Base-by-base conservation (phyloP, 2,329 filamentous ascomycete species). In the Talaromyces sp. region DNA sequence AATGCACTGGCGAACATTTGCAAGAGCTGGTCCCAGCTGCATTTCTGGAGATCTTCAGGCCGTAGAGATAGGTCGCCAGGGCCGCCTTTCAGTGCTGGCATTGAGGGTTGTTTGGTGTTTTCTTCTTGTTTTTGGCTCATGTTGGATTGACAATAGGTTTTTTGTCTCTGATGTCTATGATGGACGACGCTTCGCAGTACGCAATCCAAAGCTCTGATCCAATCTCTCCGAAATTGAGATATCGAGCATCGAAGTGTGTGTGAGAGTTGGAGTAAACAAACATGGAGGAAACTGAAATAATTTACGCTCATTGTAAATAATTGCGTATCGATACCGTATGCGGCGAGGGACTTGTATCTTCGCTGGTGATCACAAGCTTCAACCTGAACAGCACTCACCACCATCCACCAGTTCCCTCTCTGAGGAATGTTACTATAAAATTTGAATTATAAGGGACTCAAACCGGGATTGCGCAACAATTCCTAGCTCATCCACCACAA, bases 11-110 rank as follows among this genome's bases (percentile, higher is more conserved):
- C 80, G 65, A 91, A 96, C 41, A 84, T 83, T 1, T 77, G 69
- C 70, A 91, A 81, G 33, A 96, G 86, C n/a, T 87, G 81, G 2
- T 86, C 78, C 91, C 91, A 96, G 48, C 40, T 57, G 35, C 58
- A 60, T 37, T 57, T 59, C 17, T 59, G 57, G 2, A 59, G 57
- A 36, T 59, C 57, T 56, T 59, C 45, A n/a, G 52, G 28, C 5
- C 52, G 52, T 17, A 55, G 19, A 5, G 53, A 59, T 19, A 59
- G 13, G 10, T 59, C 57, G n/a, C 37, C 45, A 9, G 46, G 39
- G 7, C 43, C 35, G 28, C 43, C 19, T 52, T 52, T 52, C 19
- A 33, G 17, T 15, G 43, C 45, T 13, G 43, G 35, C 21, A 40
- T 28, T 10, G 54, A 50, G 13, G 43, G 33, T n/a, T 46, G 41